Base-by-base conservation (phyloP, 225 moss, liverwort and hornwort species). In the Takakia lepidozioides region DNA sequence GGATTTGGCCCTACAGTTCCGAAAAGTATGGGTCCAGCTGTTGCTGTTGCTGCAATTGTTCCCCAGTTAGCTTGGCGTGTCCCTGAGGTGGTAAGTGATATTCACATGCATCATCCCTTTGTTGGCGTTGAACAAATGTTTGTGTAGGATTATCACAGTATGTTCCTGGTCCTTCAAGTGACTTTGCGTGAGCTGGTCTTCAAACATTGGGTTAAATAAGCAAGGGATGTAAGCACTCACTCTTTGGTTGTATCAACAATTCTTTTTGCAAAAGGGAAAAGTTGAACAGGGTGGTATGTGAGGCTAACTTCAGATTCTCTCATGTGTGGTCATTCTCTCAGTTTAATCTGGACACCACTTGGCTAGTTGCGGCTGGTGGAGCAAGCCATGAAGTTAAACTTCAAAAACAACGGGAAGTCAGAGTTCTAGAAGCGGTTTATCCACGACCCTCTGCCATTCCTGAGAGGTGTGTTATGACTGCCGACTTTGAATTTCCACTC, bases 391-490 rank as follows among this genome's bases (percentile, higher is more conserved):
- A 98, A 60, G 71, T 74, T 8, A 61, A 41, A 2, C 46, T 70
- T 43, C 98, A 98, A 66, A 83, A 43, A 57, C 73, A 83, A 38
- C 80, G 98, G 30, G 87, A 91, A 68, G 71, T 81, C 32, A 75
- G 98, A 41, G 75, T 85, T 39, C 74, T 98, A 48, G 91, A 91
- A 56, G 98, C 98, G 64, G 98, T 98, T 23, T 98, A 98, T 38
- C 98, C 98, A 29, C 87, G 98, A 38, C 87, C 87, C 41, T 87
- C 98, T 16, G 73, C 91, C 32, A 87, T 98, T 63, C 98, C 98
- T 48, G 82, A 83, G 49, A 93, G 93, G 93, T 93, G 58, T 56
- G n/a, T n/a, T n/a, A n/a, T n/a, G 16, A 18, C 22, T 22, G 5
- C 15, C 38, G 16, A 17, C 18, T 20, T 17, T 35, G 6, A 3